Conservation (phyloP, 306 rosid genomes). For the Castanea sativa region DNA sequence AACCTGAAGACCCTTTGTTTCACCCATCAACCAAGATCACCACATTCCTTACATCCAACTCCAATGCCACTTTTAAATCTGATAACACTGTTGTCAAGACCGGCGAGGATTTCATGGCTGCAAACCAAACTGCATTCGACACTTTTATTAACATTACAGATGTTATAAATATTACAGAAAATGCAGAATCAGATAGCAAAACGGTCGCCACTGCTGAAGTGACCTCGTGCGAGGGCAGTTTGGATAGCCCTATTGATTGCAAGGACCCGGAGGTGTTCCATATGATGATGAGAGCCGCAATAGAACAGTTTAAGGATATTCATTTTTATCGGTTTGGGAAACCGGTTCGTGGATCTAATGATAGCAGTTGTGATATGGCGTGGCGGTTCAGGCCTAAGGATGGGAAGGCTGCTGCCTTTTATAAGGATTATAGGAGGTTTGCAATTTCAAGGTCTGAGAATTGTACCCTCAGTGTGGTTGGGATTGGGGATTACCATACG, state of each 20-base stretch:
- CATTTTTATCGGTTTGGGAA: conserved; percentile 92
- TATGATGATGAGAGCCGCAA: conserved; percentile 82
- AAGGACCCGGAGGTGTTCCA: conserved; percentile 92
- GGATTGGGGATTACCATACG: conserved; percentile 85
- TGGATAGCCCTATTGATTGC: conserved; percentile 66
- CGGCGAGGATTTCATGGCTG: conserved; percentile 93
- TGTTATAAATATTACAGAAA: conserved; percentile 38
- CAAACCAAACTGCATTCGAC: conserved; percentile 74
- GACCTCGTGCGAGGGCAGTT: conserved; percentile 42
- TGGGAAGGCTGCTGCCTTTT: conserved; percentile 85
- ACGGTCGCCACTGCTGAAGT: conserved; percentile 4
- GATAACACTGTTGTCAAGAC: conserved; percentile 78
- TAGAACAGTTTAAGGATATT: conserved; percentile 84
- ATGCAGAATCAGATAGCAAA: conserved; percentile 2
- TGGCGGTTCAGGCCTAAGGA: conserved; percentile 98
- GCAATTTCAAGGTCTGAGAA: conserved; percentile 61
- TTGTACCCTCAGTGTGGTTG: conserved; percentile 58
- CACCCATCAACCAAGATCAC: conserved; percentile 92
- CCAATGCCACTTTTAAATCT: conserved; percentile 95
- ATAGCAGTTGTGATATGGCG: conserved; percentile 88
- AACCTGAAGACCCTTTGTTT: conserved; percentile 96
- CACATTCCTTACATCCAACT: conserved; percentile 77
- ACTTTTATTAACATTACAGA: conserved; percentile 61
- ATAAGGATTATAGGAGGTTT: conserved; percentile 95
- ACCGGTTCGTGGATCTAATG: conserved; percentile 58